Evolutionary conservation across 352 stramenopile species (phyloP), one percentile per base, ranked within the genome.

Genomic region (Phytophthora quininea): DNA sequence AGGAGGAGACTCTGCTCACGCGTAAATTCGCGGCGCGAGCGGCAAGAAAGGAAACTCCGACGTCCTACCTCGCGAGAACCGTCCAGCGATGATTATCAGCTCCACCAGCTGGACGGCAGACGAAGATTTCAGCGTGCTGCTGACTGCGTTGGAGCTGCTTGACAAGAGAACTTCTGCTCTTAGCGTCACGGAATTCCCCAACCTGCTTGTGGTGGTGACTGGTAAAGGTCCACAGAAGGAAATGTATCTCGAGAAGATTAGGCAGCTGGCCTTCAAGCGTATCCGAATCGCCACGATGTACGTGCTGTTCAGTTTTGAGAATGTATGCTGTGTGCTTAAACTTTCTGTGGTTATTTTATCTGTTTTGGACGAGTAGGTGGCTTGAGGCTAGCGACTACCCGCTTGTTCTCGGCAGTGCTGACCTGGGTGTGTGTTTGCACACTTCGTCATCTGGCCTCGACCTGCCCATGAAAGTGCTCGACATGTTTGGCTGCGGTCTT

Each of bases 381-480:
- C 86, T 99, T 24, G 96, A 99, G 71, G 87, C 96, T 30, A 83
- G 72, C 8, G 97, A 99, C 76, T 99, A 99, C 78, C 98, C 98
- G 9, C 77, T 96, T 29, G 73, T 99, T 10, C 65, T 98, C 12
- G 97, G 95, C 60, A 97, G 85, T 48, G 95, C 96, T 1, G 98
- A 99, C 70, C 66, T 99, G 1, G 98, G 98, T 45, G 88, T 99
- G 38, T 99, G 93, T 33, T 83, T 99, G n/a, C 98, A 99, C 84
- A 99, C 96, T 9, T 99, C 95, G 4, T 99, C 97, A 3, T 99
- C 92, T 4, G 98, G 97, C 1, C 76, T 99, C 35, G 98, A 99
- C 78, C 76, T 99, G 45, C 98, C 98, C 4, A 99, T 99, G 97
- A 99, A 99, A 62, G 97, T 99, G 46, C 80, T 99, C 35, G 98